Conservation (phyloP, 352 stramenopile genomes). For the Phytophthora multivora region DNA sequence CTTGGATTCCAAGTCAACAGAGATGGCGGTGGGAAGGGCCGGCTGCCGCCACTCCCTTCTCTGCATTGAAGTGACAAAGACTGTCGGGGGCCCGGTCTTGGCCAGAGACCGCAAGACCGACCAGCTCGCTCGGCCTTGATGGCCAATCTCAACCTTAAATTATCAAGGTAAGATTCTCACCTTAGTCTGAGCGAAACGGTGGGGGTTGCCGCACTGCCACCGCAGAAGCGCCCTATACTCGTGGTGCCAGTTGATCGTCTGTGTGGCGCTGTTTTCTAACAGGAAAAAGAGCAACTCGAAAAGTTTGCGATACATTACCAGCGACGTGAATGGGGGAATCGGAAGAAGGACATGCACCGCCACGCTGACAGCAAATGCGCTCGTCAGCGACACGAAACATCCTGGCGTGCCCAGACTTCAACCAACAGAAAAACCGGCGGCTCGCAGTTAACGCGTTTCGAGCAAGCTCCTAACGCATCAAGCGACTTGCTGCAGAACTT, state of each 20-base stretch:
- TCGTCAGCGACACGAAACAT: background rate
- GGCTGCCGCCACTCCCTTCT: conserved; percentile 7
- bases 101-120: background rate
- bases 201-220: background rate
- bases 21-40: conserved; percentile 2
- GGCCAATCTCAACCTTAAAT: too few relatives aligned
- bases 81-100: background rate
- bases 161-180: background rate
- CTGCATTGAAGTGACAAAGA: conserved; percentile 1
- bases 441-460: too few relatives aligned
- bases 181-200: background rate
- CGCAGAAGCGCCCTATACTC: conserved; percentile 5
- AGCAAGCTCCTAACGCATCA: too few relatives aligned
- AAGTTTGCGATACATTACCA: conserved; percentile 14
- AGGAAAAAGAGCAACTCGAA: background rate
- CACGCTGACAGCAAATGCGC: background rate
- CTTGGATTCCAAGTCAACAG: background rate
- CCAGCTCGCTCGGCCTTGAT: background rate
- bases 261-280: background rate
- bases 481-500: too few relatives aligned
- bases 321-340: conserved; percentile 1
- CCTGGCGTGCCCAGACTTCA: background rate
- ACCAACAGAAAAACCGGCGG: background rate
- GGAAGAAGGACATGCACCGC: background rate
- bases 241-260: background rate